A percentile compares a stretch with the other conserved stretches of the same genome.
phyloP scores from a whole-genome alignment of 1,284 basidiomycete species.

The Malassezia equina region DNA sequence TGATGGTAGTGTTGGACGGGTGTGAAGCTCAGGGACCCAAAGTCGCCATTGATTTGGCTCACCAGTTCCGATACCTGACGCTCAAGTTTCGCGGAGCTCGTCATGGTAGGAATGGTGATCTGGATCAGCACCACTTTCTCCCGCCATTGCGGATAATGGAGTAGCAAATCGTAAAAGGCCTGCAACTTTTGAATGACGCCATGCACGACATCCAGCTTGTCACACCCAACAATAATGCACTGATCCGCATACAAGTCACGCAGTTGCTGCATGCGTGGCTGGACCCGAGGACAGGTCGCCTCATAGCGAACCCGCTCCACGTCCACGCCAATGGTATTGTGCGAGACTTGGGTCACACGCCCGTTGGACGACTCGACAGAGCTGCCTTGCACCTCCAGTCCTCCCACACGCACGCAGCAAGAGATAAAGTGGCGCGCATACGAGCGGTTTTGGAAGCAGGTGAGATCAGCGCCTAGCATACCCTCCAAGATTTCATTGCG shows the following conservation, averaged over 20 bases:
- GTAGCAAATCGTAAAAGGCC: slow-evolving; percentile 87
- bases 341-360: slow-evolving; percentile 69
- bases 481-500: slow-evolving; percentile 89
- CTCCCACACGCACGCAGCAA: slow-evolving; percentile 88
- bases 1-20: slow-evolving; percentile 99
- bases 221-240: slow-evolving; percentile 97
- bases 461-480: slow-evolving; percentile 91
- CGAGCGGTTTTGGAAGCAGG: slow-evolving; percentile 92
- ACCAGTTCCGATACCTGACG: slow-evolving; percentile 88
- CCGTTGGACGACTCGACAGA: slow-evolving; percentile 82
- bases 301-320: slow-evolving; percentile 77
- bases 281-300: slow-evolving; percentile 67
- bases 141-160: slow-evolving; percentile 90
- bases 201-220: slow-evolving; percentile 96
- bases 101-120: slow-evolving; percentile 88
- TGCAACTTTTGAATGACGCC: slow-evolving; percentile 94
- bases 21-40: slow-evolving; percentile 87
- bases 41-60: slow-evolving; percentile 91
- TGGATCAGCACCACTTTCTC: slow-evolving; percentile 65
- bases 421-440: slow-evolving; percentile 92
- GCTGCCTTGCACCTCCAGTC: slow-evolving; percentile 70
- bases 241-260: slow-evolving; percentile 81
- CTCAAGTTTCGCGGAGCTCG: slow-evolving; percentile 87
- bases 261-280: slow-evolving; percentile 78
- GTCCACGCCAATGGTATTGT: slow-evolving; percentile 96